Conservation (phyloP, 805 yeast species). For the Kregervanrija delftensis region DNA sequence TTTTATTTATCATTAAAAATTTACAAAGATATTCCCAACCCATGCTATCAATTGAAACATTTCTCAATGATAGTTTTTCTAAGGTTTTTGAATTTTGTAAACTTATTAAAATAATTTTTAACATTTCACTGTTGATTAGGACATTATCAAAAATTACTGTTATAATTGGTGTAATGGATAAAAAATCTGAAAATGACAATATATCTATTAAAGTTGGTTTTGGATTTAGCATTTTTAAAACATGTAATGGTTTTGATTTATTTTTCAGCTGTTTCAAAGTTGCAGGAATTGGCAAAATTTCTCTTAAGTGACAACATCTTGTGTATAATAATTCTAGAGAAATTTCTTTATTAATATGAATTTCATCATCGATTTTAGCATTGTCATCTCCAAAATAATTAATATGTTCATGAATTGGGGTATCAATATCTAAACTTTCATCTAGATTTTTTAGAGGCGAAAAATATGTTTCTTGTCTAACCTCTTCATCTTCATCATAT, state of each 20-base stretch:
- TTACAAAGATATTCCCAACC: slow-evolving; percentile 50
- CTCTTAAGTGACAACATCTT: slow-evolving; percentile 42
- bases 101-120: slow-evolving; percentile 40
- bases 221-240: slow-evolving; percentile 49
- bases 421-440: slow-evolving; percentile 50
- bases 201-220: slow-evolving; percentile 53
- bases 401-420: slow-evolving; percentile 49
- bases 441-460: not conserved
- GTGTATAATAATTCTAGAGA: slow-evolving; percentile 45
- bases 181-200: slow-evolving; percentile 49
- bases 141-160: slow-evolving; percentile 55
- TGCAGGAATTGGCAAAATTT: slow-evolving; percentile 43
- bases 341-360: slow-evolving; percentile 22
- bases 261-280: slow-evolving; percentile 47
- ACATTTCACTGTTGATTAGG: slow-evolving; percentile 46
- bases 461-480: not conserved
- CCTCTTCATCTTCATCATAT: slow-evolving; percentile 12
- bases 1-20: slow-evolving; percentile 35
- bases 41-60: slow-evolving; percentile 44
- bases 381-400: slow-evolving; percentile 24
- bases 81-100: slow-evolving; percentile 35
- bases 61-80: slow-evolving; percentile 48
- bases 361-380: slow-evolving; percentile 3
- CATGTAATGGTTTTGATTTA: slow-evolving; percentile 45
- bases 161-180: slow-evolving; percentile 48